These are phyloP conservation scores for Favolaschia claudopus DNA, from an alignment of 768 basidiomycete genomes.

Conservation along the genomic window DNA sequence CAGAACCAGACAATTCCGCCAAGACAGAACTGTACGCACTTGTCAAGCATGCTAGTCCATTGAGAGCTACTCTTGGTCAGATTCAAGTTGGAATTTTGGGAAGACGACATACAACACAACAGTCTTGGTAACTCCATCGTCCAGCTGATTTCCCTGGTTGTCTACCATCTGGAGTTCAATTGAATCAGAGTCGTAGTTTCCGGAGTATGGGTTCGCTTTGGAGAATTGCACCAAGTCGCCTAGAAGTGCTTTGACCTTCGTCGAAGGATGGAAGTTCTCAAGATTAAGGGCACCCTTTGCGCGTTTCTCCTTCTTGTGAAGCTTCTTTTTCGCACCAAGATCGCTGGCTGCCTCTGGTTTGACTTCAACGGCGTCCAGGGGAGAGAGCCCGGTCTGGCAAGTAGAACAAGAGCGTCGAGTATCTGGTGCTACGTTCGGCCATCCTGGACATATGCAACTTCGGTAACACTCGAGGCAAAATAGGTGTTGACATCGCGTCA, in stretches of 20 bases:
- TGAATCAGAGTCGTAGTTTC: conserved; percentile 81
- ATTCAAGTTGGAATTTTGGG: not conserved
- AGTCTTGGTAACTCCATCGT: conserved; percentile 82
- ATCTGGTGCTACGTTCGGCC: conserved; percentile 74
- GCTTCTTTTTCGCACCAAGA: conserved; percentile 64
- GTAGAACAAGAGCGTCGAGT: conserved; percentile 73
- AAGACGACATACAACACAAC: conserved; percentile 86
- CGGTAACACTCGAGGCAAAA: conserved; percentile 91
- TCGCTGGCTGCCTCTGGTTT: conserved; percentile 62
- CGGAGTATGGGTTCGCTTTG: conserved; percentile 82
- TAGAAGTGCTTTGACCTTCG: conserved; percentile 88
- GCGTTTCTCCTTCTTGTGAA: conserved; percentile 70
- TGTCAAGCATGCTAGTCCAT: conserved; percentile 95
- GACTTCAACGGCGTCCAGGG: conserved; percentile 85
- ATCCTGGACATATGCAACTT: conserved; percentile 76
- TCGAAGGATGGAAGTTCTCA: conserved; percentile 77
- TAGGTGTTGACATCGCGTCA: conserved; percentile 94
- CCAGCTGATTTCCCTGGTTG: conserved; percentile 70
- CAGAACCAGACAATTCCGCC: conserved; percentile 8
- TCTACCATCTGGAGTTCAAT: conserved; percentile 84
- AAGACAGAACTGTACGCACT: conserved; percentile 52
- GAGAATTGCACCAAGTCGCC: conserved; percentile 85
- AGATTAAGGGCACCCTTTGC: conserved; percentile 57
- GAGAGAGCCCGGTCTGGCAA: conserved; percentile 74
- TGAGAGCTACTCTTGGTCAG: conserved; percentile 69